Evolutionary conservation across 2,329 filamentous ascomycete species (phyloP).

Genomic region (Pseudogymnoascus sp.): DNA sequence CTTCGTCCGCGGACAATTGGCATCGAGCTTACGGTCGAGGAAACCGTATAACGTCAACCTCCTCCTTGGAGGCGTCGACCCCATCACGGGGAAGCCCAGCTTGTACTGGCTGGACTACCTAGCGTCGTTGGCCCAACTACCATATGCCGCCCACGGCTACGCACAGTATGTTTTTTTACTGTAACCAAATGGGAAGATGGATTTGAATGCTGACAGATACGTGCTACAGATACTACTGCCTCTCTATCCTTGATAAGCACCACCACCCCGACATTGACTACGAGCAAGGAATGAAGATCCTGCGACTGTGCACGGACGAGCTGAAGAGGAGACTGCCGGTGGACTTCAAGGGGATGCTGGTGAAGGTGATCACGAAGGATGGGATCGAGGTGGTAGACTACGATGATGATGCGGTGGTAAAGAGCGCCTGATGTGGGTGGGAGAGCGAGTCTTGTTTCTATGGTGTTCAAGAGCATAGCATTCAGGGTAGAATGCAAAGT

Average conservation of each 20-base stretch:
- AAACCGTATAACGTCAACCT: constrained; percentile 97
- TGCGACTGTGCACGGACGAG: constrained; percentile 94
- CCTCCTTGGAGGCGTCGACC: constrained; percentile 85
- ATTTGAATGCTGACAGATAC: constrained; percentile 6
- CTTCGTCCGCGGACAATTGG: constrained; percentile 91
- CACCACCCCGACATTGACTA: constrained; percentile 90
- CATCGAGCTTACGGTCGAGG: constrained; percentile 78
- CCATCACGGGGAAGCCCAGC: constrained; percentile 81
- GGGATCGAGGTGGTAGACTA: constrained; percentile 80
- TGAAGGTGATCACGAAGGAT: constrained; percentile 93
- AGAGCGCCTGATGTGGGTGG: constrained; percentile 3
- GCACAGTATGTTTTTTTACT: constrained; percentile 60
- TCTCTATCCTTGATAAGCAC: constrained; percentile 96
- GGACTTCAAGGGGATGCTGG: constrained; percentile 94
- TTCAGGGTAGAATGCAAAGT: constrained; percentile 15
- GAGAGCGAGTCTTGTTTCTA: constrained; percentile 5
- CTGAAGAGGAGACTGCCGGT: constrained; percentile 93
- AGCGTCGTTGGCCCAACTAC: constrained; percentile 75
- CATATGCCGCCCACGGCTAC: constrained; percentile 96
- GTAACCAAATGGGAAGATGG: not conserved
- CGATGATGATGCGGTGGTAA: constrained; percentile 49
- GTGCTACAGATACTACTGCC: constrained; percentile 74
- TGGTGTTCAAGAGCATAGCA: constrained; percentile 26
- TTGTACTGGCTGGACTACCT: constrained; percentile 98
- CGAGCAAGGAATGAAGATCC: constrained; percentile 81